phyloP scores from a whole-genome alignment of 2,329 filamentous ascomycete species.

The Rutstroemia sp. region DNA sequence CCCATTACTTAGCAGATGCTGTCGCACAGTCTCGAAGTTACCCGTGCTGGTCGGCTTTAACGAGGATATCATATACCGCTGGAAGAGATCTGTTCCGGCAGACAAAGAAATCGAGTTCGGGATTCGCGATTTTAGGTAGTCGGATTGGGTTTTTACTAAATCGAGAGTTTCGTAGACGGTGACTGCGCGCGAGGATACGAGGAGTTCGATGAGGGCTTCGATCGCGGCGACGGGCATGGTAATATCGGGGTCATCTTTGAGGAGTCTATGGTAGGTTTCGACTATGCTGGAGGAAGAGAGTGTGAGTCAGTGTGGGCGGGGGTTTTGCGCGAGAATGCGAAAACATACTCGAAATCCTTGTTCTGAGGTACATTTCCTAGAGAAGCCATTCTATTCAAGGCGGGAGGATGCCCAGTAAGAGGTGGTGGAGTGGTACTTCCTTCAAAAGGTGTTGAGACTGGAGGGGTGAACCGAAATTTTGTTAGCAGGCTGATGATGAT shows the following conservation, averaged over 20 bases:
- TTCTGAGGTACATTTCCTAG: constrained; percentile 21
- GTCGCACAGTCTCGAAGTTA: constrained; percentile 75
- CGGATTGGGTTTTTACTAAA: constrained; percentile 69
- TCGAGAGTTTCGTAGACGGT: constrained; percentile 94
- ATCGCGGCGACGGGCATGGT: constrained; percentile 96
- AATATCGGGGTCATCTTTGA: constrained; percentile 67
- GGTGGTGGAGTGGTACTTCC: constrained; percentile 27
- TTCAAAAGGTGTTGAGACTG: constrained; percentile 18
- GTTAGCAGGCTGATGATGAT: constrained; percentile 12
- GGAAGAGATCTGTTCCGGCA: constrained; percentile 91
- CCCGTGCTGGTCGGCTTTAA: constrained; percentile 42
- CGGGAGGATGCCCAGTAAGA: constrained; percentile 22
- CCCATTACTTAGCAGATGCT: constrained; percentile 79
- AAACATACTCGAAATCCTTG: constrained; percentile 25
- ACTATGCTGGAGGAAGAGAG: constrained; percentile 40
- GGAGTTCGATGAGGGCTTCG: constrained; percentile 80
- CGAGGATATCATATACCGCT: constrained; percentile 80
- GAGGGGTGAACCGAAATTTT: constrained; percentile 7
- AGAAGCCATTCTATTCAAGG: constrained; percentile 26
- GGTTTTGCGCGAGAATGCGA: neutral
- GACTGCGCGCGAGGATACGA: constrained; percentile 69
- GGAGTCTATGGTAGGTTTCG: constrained; percentile 55
- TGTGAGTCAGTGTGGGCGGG: constrained; percentile 18
- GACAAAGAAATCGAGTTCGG: constrained; percentile 86
- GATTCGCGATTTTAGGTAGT: constrained; percentile 68